Percentiles rank a stretch among this genome's conserved stretches.
Conservation (phyloP, 768 basidiomycete genomes). For the Chlorophyllum brunneum region DNA sequence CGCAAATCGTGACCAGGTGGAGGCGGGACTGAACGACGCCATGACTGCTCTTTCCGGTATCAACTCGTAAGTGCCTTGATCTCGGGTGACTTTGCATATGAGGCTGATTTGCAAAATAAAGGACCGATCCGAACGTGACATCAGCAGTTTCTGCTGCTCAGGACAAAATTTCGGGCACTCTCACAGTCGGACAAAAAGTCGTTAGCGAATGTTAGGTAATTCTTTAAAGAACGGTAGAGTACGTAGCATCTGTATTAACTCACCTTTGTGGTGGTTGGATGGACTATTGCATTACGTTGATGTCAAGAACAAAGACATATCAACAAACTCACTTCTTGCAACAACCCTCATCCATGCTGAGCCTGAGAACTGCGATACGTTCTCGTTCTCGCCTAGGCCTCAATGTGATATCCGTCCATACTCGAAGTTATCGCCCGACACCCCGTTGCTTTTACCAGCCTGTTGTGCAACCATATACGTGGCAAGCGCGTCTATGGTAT, state of each 20-base stretch:
- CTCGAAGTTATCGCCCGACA: conserved; percentile 13
- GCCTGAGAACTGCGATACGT: neutral
- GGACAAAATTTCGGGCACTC: conserved; percentile 18
- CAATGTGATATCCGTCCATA: neutral
- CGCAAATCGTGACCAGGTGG: conserved; percentile 20
- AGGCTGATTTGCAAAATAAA: conserved; percentile 3
- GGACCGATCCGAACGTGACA: conserved; percentile 21
- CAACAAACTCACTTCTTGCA: neutral
- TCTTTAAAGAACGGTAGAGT: neutral
- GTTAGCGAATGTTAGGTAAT: conserved; percentile 17
- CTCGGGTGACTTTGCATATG: neutral
- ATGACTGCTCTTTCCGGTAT: conserved; percentile 20
- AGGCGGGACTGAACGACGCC: conserved; percentile 19
- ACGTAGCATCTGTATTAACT: neutral
- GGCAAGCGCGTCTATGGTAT: conserved; percentile 22
- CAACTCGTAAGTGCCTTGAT: conserved; percentile 19
- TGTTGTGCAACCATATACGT: conserved; percentile 16
- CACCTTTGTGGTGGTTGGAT: conserved; percentile 3
- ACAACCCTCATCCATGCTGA: neutral
- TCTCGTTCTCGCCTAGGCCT: conserved; percentile 14
- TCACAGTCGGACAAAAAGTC: conserved; percentile 20
- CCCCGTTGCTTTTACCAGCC: conserved; percentile 21
- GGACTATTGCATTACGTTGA: too few relatives aligned
- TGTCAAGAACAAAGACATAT: neutral
- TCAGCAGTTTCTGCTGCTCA: conserved; percentile 17